Conservation (phyloP, 1,284 basidiomycete genomes). For the Puccinia novopanici region DNA sequence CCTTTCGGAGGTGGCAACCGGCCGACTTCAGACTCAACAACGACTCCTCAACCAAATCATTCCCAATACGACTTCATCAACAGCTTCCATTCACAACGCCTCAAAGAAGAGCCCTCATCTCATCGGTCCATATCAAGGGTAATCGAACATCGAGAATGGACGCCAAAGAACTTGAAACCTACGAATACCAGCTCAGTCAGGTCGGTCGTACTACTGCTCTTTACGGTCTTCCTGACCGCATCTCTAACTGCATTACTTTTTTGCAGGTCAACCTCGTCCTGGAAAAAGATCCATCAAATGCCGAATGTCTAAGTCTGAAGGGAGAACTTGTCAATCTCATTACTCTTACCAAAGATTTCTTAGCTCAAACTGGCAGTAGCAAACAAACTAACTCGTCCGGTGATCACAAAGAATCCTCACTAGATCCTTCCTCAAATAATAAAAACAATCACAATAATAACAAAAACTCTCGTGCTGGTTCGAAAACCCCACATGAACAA, state of each 20-base stretch:
- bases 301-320: constrained; percentile 70
- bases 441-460: constrained; percentile 24
- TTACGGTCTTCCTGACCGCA: constrained; percentile 13
- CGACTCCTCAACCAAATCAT: too few relatives aligned
- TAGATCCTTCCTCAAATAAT: constrained; percentile 59
- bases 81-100: not conserved
- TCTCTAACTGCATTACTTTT: constrained; percentile 55
- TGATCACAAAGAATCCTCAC: constrained; percentile 65
- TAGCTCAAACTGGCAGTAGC: constrained; percentile 66
- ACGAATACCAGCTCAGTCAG: constrained; percentile 53
- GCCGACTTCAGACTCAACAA: too few relatives aligned
- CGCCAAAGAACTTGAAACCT: constrained; percentile 52
- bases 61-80: not conserved
- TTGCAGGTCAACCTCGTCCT: constrained; percentile 89
- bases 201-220: not conserved
- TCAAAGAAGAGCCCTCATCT: not conserved
- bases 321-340: constrained; percentile 87
- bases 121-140: too few relatives aligned
- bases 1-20: not conserved
- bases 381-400: constrained; percentile 63
- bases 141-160: constrained; percentile 22
- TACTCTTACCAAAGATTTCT: constrained; percentile 74
- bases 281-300: constrained; percentile 75
- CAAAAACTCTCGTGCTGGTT: constrained; percentile 36
- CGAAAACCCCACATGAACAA: constrained; percentile 38